Percentiles rank a stretch among this genome's conserved stretches.
phyloP scores from a whole-genome alignment of 2,329 filamentous ascomycete species.

The Hymenoscyphus linearis region DNA sequence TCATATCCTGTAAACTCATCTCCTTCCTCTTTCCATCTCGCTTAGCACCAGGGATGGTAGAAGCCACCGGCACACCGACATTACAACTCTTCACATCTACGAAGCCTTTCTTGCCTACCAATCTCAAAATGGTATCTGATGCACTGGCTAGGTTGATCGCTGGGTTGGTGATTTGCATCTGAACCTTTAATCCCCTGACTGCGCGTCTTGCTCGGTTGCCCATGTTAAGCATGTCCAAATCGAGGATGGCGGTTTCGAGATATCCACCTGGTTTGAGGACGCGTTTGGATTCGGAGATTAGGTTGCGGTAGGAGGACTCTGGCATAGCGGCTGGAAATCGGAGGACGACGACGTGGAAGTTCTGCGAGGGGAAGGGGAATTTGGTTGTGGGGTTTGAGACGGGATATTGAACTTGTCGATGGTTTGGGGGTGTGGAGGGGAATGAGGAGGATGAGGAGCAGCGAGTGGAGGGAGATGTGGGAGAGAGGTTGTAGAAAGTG shows the following conservation, averaged over 20 bases:
- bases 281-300: slow-evolving; percentile 69
- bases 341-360: slow-evolving; percentile 71
- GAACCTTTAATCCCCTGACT: slow-evolving; percentile 66
- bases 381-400: slow-evolving; percentile 45
- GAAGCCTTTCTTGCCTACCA: slow-evolving; percentile 66
- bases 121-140: slow-evolving; percentile 56
- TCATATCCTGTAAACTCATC: slow-evolving; percentile 63
- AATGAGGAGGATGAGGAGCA: slow-evolving; percentile 39
- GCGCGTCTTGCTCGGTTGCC: slow-evolving; percentile 64
- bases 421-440: slow-evolving; percentile 59
- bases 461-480: slow-evolving; percentile 40
- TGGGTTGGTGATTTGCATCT: slow-evolving; percentile 55
- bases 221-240: slow-evolving; percentile 79
- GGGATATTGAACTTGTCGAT: slow-evolving; percentile 66
- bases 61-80: slow-evolving; percentile 70
- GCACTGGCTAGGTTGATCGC: slow-evolving; percentile 56
- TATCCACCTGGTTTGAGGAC: slow-evolving; percentile 74
- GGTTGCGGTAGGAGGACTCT: slow-evolving; percentile 62
- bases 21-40: slow-evolving; percentile 36
- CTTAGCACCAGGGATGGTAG: slow-evolving; percentile 36
- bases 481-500: slow-evolving; percentile 71
- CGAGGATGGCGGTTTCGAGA: slow-evolving; percentile 73
- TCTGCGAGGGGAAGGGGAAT: slow-evolving; percentile 71
- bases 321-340: slow-evolving; percentile 69
- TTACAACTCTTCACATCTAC: slow-evolving; percentile 68